phyloP scores from a whole-genome alignment of 2,329 filamentous ascomycete genomes.

The Penicillium sp. region DNA sequence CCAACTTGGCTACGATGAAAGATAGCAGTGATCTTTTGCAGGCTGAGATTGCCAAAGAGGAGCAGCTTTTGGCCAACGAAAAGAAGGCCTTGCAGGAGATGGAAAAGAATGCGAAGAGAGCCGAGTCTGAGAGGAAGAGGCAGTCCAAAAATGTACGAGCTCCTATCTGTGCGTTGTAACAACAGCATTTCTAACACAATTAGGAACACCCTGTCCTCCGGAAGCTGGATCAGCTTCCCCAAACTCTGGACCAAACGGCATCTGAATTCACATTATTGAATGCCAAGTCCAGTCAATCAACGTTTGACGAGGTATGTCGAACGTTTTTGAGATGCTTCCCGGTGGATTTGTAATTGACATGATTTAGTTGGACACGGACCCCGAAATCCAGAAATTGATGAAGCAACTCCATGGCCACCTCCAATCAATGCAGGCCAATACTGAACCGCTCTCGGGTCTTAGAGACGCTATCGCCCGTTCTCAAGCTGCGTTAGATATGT shows the following conservation, averaged over 20 bases:
- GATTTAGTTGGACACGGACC: slow-evolving; percentile 34
- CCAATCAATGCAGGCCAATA: slow-evolving; percentile 42
- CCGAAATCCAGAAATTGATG: slow-evolving; percentile 33
- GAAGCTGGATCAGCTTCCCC: slow-evolving; percentile 27
- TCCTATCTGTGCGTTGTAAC: too few relatives aligned
- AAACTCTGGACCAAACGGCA: slow-evolving; percentile 11
- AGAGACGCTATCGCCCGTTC: slow-evolving; percentile 36
- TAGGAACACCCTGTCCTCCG: slow-evolving; percentile 40
- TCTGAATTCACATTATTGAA: slow-evolving; percentile 28
- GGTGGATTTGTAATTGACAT: not conserved
- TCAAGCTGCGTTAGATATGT: slow-evolving; percentile 32
- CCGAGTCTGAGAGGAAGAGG: slow-evolving; percentile 36
- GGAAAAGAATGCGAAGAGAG: slow-evolving; percentile 41
- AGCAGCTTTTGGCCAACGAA: slow-evolving; percentile 39
- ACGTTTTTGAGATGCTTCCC: not conserved
- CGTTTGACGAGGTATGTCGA: slow-evolving; percentile 34
- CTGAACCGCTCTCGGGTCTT: slow-evolving; percentile 33
- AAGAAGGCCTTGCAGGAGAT: slow-evolving; percentile 38
- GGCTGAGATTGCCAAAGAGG: slow-evolving; percentile 40
- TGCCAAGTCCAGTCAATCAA: slow-evolving; percentile 21
- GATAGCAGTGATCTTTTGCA: slow-evolving; percentile 39
- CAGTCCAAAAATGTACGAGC: slow-evolving; percentile 40
- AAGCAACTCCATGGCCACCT: slow-evolving; percentile 42
- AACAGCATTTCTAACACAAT: too few relatives aligned
- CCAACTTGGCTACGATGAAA: slow-evolving; percentile 36